Evolutionary conservation across 495 filamentous ascomycete species (phyloP).

Genomic region (Podospora pseudocomata): DNA sequence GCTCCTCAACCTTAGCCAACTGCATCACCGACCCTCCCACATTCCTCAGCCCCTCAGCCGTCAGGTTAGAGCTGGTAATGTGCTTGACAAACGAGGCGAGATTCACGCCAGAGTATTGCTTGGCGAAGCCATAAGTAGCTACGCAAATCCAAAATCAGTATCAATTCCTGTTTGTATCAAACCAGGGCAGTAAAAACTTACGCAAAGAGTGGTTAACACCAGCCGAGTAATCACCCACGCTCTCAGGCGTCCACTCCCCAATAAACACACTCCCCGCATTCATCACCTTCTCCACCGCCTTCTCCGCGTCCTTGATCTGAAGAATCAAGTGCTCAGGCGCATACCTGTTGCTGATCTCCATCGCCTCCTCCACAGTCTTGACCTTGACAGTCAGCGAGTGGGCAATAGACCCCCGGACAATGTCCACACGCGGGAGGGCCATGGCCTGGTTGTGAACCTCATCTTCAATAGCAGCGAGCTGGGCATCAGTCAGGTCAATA

Average conservation of each 20-base stretch:
- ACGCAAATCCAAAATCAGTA: conserved; percentile 18
- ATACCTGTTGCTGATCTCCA: conserved; percentile 85
- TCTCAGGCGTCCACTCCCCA: conserved; percentile 93
- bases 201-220: conserved; percentile 96
- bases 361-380: conserved; percentile 73
- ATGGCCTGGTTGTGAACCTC: conserved; percentile 88
- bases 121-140: conserved; percentile 97
- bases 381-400: conserved; percentile 90
- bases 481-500: conserved; percentile 66
- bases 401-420: conserved; percentile 84
- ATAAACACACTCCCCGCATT: conserved; percentile 96
- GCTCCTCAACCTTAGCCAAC: conserved; percentile 85
- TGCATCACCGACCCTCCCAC: conserved; percentile 89
- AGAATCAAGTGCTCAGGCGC: conserved; percentile 98
- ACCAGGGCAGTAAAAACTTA: conserved; percentile 49
- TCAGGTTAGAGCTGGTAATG: conserved; percentile 88
- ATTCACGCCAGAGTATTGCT: conserved; percentile 97
- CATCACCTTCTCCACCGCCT: conserved; percentile 71
- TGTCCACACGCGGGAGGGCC: conserved; percentile 82
- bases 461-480: conserved; percentile 78
- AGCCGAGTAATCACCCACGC: conserved; percentile 94
- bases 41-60: conserved; percentile 74
- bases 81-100: conserved; percentile 93
- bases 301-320: conserved; percentile 71
- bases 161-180: not conserved